These are phyloP conservation scores for Blastomyces percursus DNA, from an alignment of 2,329 filamentous ascomycete genomes.

Conservation along the genomic window DNA sequence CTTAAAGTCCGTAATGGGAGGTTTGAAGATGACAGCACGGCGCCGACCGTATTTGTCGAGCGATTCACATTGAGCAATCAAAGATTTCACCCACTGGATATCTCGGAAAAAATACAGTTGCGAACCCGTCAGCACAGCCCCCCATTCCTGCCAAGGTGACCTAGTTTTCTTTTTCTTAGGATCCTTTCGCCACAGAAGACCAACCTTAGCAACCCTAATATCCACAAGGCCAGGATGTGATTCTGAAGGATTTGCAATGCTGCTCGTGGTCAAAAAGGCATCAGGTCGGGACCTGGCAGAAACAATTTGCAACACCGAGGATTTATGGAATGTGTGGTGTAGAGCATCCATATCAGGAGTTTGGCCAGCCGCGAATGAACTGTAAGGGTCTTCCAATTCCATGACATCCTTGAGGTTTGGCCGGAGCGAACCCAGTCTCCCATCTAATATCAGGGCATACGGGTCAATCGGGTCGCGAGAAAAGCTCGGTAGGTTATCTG, in stretches of 20 bases:
- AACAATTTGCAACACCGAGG: constrained; percentile 86
- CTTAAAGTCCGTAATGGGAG: constrained; percentile 83
- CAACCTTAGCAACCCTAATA: constrained; percentile 95
- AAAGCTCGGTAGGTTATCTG: constrained; percentile 54
- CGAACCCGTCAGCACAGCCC: constrained; percentile 88
- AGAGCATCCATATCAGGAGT: constrained; percentile 68
- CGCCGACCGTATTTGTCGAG: constrained; percentile 69
- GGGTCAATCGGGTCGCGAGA: constrained; percentile 84
- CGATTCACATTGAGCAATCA: constrained; percentile 78
- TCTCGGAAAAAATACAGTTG: constrained; percentile 96
- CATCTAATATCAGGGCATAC: constrained; percentile 86
- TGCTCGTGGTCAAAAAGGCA: constrained; percentile 84
- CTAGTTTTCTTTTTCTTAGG: constrained; percentile 84
- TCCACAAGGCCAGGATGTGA: constrained; percentile 89
- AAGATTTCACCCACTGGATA: constrained; percentile 76
- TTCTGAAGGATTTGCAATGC: constrained; percentile 71
- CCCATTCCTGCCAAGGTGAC: constrained; percentile 98
- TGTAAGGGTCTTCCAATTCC: constrained; percentile 82
- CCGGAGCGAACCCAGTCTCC: constrained; percentile 69
- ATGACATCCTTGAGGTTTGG: constrained; percentile 88
- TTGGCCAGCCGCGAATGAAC: constrained; percentile 67
- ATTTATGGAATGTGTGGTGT: constrained; percentile 81
- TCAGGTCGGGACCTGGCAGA: constrained; percentile 88
- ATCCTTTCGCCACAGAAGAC: constrained; percentile 88
- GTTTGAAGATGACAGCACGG: constrained; percentile 76